Conservation (phyloP, 2,329 filamentous ascomycete species). For the Phoma sp. region DNA sequence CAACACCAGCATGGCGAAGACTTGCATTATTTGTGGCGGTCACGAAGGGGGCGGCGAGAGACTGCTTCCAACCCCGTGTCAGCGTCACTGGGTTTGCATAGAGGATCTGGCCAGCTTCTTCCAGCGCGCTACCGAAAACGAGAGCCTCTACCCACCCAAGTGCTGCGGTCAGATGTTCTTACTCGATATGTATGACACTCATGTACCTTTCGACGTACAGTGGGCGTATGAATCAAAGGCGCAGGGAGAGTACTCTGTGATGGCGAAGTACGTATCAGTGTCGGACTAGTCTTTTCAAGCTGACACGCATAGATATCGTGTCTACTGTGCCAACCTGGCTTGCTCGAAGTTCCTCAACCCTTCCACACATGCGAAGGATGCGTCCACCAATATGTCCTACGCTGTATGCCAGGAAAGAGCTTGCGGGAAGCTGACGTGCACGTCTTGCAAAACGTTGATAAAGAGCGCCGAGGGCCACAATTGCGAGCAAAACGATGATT, state of each 20-base stretch:
- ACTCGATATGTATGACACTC: slow-evolving; percentile 29
- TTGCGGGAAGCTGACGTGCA: slow-evolving; percentile 34
- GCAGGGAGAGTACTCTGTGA: slow-evolving; percentile 37
- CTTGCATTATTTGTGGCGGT: slow-evolving; percentile 34
- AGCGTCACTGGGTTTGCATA: slow-evolving; percentile 32
- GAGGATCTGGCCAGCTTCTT: slow-evolving; percentile 34
- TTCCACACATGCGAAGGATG: slow-evolving; percentile 23
- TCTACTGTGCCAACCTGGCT: slow-evolving; percentile 32
- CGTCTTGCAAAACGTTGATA: slow-evolving; percentile 31
- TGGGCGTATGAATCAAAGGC: slow-evolving; percentile 34
- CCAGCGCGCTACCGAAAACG: slow-evolving; percentile 32
- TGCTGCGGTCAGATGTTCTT: slow-evolving; percentile 37
- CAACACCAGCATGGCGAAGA: slow-evolving; percentile 16
- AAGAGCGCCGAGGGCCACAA: slow-evolving; percentile 18
- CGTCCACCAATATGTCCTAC: slow-evolving; percentile 19
- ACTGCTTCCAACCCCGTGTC: slow-evolving; percentile 30
- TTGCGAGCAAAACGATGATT: slow-evolving; percentile 31
- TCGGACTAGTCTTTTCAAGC: neutral
- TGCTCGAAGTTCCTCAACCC: slow-evolving; percentile 37
- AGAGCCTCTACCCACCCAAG: slow-evolving; percentile 37
- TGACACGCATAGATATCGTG: slow-evolving; percentile 27
- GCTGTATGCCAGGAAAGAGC: slow-evolving; percentile 29
- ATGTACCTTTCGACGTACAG: slow-evolving; percentile 27
- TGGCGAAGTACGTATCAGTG: slow-evolving; percentile 31
- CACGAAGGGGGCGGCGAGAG: slow-evolving; percentile 23